Percentiles rank a stretch among this genome's conserved stretches.
Conservation (phyloP, 2,329 filamentous ascomycete species). For the Phaeosphaeriaceae sp. region DNA sequence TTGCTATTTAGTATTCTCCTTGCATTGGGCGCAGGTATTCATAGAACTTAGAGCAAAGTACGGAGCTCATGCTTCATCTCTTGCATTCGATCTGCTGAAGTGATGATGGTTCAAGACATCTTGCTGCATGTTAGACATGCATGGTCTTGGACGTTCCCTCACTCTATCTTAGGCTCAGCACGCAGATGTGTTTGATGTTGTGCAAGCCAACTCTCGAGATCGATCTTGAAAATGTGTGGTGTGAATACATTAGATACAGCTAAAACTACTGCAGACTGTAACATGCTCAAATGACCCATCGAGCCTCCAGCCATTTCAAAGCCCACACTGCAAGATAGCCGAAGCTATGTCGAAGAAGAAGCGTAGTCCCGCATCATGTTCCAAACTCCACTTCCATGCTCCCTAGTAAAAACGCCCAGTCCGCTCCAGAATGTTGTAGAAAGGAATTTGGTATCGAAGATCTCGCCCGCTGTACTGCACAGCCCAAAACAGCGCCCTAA, state of each 20-base stretch:
- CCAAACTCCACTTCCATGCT: slow-evolving; percentile 14
- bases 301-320: background rate
- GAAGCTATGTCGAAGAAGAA: background rate
- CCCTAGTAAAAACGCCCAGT: slow-evolving; percentile 10
- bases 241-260: background rate
- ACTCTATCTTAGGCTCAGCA: too few relatives aligned
- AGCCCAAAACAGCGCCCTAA: slow-evolving; percentile 12
- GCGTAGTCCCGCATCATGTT: background rate
- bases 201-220: background rate
- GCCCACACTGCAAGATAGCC: background rate
- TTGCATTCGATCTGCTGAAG: too few relatives aligned
- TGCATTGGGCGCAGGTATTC: too few relatives aligned
- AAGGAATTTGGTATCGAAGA: slow-evolving; percentile 7
- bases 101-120: too few relatives aligned
- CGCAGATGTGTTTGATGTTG: background rate
- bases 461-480: background rate
- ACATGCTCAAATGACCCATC: background rate
- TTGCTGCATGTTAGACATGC: too few relatives aligned
- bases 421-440: slow-evolving; percentile 8
- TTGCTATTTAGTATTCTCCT: too few relatives aligned
- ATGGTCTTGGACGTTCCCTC: too few relatives aligned
- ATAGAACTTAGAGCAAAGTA: too few relatives aligned
- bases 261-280: background rate
- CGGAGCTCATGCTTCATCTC: too few relatives aligned
- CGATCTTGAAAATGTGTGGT: background rate